These are phyloP conservation scores for Collariella sp. DNA, from an alignment of 495 filamentous ascomycete species.

Conservation along the genomic window DNA sequence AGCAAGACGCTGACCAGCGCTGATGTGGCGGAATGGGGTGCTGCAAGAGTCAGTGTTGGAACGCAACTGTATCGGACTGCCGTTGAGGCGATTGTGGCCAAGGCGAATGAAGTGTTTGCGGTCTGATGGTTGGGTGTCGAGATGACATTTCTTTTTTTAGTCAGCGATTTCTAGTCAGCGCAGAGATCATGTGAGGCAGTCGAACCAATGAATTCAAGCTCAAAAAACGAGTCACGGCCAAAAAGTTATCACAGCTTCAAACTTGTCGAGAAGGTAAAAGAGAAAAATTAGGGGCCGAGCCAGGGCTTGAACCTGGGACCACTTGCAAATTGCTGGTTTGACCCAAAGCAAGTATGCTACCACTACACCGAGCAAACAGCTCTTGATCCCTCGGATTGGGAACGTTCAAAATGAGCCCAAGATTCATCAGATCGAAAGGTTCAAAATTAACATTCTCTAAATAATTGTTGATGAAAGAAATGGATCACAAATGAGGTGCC, in stretches of 20 bases:
- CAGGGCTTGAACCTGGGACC: slow-evolving; percentile 23
- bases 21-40: slow-evolving; percentile 27
- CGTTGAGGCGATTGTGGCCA: not conserved
- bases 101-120: slow-evolving; percentile 8
- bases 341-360: slow-evolving; percentile 26
- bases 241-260: not conserved
- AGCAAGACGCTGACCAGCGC: slow-evolving; percentile 24
- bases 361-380: slow-evolving; percentile 21
- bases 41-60: slow-evolving; percentile 41
- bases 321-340: slow-evolving; percentile 11
- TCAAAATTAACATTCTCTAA: too few species aligned
- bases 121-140: not conserved
- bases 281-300: slow-evolving; percentile 13
- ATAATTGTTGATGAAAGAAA: too few species aligned
- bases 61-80: slow-evolving; percentile 17
- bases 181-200: not conserved
- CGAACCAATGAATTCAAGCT: not conserved
- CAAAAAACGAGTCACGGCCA: not conserved
- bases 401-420: not conserved
- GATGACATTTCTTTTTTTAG: not conserved
- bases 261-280: not conserved
- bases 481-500: too few species aligned
- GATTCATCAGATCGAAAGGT: too few species aligned
- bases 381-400: not conserved
- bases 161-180: not conserved